Evolutionary conservation across 768 basidiomycete genomes (phyloP).

Genomic region (Nidularia sp.): DNA sequence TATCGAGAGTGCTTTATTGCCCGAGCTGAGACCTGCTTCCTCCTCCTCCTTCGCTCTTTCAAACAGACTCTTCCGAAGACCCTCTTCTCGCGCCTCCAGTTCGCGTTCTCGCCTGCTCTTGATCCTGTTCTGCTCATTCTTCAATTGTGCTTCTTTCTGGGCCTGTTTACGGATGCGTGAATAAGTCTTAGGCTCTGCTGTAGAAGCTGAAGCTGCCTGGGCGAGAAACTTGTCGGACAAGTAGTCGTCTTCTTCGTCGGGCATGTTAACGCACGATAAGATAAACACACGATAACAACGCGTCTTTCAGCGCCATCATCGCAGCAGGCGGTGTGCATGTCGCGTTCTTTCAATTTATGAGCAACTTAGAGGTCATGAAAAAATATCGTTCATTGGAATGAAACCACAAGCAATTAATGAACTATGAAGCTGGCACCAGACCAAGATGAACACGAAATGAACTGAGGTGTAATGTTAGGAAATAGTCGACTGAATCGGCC

Average conservation of each 20-base stretch:
- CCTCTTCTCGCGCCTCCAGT: conserved; percentile 72
- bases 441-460: conserved; percentile 27
- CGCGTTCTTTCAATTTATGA: conserved; percentile 1
- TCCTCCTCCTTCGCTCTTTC: conserved; percentile 69
- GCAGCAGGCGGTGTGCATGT: not conserved
- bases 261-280: conserved; percentile 37
- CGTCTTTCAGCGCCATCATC: not conserved
- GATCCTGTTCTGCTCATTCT: conserved; percentile 62
- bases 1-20: conserved; percentile 80
- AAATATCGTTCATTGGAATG: conserved; percentile 24
- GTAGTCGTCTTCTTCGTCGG: conserved; percentile 81
- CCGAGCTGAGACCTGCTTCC: conserved; percentile 41
- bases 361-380: not conserved
- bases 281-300: conserved; percentile 6
- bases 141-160: conserved; percentile 47
- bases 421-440: conserved; percentile 42
- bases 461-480: conserved; percentile 13
- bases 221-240: conserved; percentile 83
- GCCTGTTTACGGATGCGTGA: conserved; percentile 67
- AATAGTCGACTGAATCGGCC: conserved; percentile 13
- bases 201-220: conserved; percentile 26
- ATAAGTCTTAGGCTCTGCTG: conserved; percentile 54
- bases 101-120: conserved; percentile 71
- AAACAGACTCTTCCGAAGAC: conserved; percentile 76
- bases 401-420: conserved; percentile 22